A percentile compares a stretch with the other conserved stretches of the same genome.
Conservation (phyloP, 441 rosid genomes). For the Melastoma candidum region DNA sequence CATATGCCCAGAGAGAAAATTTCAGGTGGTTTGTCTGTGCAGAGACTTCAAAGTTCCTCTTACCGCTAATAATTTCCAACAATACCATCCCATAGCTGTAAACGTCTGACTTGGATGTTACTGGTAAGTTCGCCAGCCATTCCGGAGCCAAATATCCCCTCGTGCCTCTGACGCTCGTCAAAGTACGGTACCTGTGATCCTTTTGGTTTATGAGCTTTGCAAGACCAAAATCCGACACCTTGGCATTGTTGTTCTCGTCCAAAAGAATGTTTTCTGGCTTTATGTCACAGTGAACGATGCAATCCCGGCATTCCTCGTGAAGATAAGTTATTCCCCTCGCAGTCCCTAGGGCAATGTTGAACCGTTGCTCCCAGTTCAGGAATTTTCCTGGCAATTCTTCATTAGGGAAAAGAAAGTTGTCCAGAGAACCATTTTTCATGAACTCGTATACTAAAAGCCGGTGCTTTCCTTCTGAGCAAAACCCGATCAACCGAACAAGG, state of each 20-base stretch:
- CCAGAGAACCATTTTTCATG: constrained; percentile 61
- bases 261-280: constrained; percentile 16
- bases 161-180: constrained; percentile 13
- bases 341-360: constrained; percentile 16
- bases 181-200: constrained; percentile 13
- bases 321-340: constrained; percentile 16
- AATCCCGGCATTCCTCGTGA: constrained; percentile 16
- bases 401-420: constrained; percentile 37
- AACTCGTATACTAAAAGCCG: constrained; percentile 70
- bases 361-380: constrained; percentile 21
- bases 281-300: constrained; percentile 16
- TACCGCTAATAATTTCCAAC: constrained; percentile 13
- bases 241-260: constrained; percentile 11
- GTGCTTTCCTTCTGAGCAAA: constrained; percentile 66
- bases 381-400: constrained; percentile 29
- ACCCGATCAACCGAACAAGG: constrained; percentile 59
- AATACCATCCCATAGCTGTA: constrained; percentile 17
- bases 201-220: constrained; percentile 15
- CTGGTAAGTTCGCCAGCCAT: constrained; percentile 14
- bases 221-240: constrained; percentile 16
- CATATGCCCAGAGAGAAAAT: constrained; percentile 15
- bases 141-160: constrained; percentile 15
- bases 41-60: constrained; percentile 14
- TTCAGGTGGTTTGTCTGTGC: constrained; percentile 13
- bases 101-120: constrained; percentile 13